Conservation (phyloP, 441 rosid genomes). For the Syzygium malaccense region DNA sequence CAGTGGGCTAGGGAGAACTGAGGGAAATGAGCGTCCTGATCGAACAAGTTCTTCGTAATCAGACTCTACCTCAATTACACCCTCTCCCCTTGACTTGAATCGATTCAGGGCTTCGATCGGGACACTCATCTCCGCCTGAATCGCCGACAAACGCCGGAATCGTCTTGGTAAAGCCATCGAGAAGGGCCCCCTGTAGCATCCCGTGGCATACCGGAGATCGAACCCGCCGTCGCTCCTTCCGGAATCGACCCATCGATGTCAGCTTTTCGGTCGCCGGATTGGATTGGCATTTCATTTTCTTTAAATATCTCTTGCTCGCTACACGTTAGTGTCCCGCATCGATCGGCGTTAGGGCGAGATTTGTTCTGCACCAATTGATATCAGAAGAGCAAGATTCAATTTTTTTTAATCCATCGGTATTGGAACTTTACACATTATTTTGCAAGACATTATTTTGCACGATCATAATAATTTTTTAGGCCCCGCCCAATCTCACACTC, state of each 20-base stretch:
- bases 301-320: not conserved
- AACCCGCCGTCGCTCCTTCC: not conserved
- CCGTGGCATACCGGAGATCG: not conserved
- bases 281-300: not conserved
- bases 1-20: not conserved
- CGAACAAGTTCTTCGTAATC: not conserved
- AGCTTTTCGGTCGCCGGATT: not conserved
- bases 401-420: accelerated
- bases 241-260: not conserved
- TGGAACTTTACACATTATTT: not conserved
- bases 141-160: not conserved
- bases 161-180: not conserved
- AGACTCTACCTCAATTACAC: not conserved
- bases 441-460: not conserved
- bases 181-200: not conserved
- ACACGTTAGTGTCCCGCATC: not conserved
- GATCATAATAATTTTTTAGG: not conserved
- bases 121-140: not conserved
- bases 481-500: not conserved
- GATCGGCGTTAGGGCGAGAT: not conserved
- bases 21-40: not conserved
- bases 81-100: not conserved
- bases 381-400: not conserved
- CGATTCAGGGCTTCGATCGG: not conserved
- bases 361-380: not conserved